Percentiles rank a stretch among this genome's conserved stretches.
Evolutionary conservation across 2,329 filamentous ascomycete genomes (phyloP).

Genomic region (Microsporum audouinii): DNA sequence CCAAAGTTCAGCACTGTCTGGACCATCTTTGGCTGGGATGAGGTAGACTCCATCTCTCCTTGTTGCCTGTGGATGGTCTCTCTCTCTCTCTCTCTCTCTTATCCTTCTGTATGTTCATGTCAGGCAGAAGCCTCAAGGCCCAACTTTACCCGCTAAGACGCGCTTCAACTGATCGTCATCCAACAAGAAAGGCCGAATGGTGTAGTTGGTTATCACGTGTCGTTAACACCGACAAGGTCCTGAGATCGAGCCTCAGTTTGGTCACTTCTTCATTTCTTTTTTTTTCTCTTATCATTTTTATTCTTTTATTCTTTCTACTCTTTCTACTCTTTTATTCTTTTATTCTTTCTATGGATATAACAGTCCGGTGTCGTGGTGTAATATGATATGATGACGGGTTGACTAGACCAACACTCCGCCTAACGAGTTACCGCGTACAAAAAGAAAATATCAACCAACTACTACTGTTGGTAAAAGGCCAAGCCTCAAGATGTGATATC

Average conservation of each 20-base stretch:
- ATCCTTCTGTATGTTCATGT: too few species aligned
- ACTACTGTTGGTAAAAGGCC: too few species aligned
- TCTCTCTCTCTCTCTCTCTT: too few species aligned
- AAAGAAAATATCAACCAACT: too few species aligned
- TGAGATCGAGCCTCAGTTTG: conserved; percentile 5
- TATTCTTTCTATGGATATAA: background rate
- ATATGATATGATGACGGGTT: too few species aligned
- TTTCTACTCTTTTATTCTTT: background rate
- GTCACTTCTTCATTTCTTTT: background rate
- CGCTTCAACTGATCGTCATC: background rate
- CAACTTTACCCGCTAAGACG: background rate
- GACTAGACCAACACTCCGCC: too few species aligned
- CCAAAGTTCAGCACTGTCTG: conserved; percentile 17
- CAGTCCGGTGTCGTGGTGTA: too few species aligned
- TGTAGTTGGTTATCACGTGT: conserved; percentile 5
- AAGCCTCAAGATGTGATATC: too few species aligned
- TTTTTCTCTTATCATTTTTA: background rate
- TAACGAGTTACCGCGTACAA: too few species aligned
- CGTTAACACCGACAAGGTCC: conserved; percentile 5
- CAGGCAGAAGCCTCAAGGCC: background rate
- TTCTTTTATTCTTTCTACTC: background rate
- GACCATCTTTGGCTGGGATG: conserved; percentile 8
- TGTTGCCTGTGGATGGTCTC: background rate
- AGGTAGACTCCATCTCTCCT: background rate
- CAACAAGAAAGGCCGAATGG: conserved; percentile 4